phyloP scores from a whole-genome alignment of 805 yeast species.

The Hanseniaspora singularis region DNA sequence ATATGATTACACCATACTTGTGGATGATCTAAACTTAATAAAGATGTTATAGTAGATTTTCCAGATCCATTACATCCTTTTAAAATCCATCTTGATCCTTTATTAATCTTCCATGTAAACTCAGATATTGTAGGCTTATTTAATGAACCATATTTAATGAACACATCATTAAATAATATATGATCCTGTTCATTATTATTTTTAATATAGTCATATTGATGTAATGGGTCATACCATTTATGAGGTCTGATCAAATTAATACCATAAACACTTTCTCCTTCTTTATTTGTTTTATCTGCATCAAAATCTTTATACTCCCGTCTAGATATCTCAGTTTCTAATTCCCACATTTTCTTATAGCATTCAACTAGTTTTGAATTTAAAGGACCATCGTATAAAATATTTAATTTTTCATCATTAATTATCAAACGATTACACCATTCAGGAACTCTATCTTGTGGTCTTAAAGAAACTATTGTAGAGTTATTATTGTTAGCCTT shows the following conservation, averaged over 20 bases:
- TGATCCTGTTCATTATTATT: constrained; percentile 13
- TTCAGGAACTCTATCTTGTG: constrained; percentile 61
- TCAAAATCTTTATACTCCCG: constrained; percentile 19
- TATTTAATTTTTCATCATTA: constrained; percentile 41
- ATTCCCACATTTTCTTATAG: constrained; percentile 17
- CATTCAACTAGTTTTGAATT: background rate
- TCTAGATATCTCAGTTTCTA: constrained; percentile 21
- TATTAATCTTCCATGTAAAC: constrained; percentile 52
- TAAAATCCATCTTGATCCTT: constrained; percentile 79
- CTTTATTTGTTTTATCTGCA: background rate
- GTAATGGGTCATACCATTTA: constrained; percentile 19
- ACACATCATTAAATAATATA: constrained; percentile 49
- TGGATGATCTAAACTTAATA: constrained; percentile 90
- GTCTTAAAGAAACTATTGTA: constrained; percentile 51
- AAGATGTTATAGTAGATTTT: constrained; percentile 72
- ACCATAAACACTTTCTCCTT: constrained; percentile 15
- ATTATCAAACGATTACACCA: constrained; percentile 70
- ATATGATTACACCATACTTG: constrained; percentile 80
- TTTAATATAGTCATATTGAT: constrained; percentile 8
- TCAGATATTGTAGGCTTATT: constrained; percentile 48
- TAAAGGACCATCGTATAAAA: constrained; percentile 39
- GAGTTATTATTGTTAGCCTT: constrained; percentile 10
- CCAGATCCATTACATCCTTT: constrained; percentile 89
- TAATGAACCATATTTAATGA: constrained; percentile 43
- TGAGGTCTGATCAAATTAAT: constrained; percentile 23